These are phyloP conservation scores for Asclepias syriaca DNA, from an alignment of 257 asterid genomes.

Conservation along the genomic window DNA sequence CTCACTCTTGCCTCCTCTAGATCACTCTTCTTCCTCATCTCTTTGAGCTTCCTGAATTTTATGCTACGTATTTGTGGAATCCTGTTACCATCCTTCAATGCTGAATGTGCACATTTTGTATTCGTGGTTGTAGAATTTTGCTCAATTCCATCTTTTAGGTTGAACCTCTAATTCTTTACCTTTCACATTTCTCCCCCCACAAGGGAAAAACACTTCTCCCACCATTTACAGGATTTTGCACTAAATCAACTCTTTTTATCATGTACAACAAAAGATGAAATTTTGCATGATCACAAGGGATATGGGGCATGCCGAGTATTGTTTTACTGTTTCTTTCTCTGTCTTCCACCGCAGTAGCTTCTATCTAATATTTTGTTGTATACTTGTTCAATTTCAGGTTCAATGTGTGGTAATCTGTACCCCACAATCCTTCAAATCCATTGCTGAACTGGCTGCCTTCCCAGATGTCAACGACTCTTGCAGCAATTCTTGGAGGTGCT, in stretches of 20 bases:
- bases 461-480: conserved; percentile 95
- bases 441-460: conserved; percentile 54
- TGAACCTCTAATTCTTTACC: not conserved
- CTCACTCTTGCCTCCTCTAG: not conserved
- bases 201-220: not conserved
- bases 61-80: not conserved
- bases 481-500: conserved; percentile 93
- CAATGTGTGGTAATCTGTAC: conserved; percentile 35
- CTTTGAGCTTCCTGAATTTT: not conserved
- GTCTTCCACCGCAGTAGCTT: not conserved
- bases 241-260: not conserved
- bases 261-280: not conserved
- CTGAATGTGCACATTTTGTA: not conserved
- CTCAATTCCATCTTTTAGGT: not conserved
- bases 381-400: conserved; percentile 40
- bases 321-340: not conserved
- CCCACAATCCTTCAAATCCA: conserved; percentile 23
- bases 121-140: not conserved
- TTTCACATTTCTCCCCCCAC: not conserved
- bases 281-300: not conserved
- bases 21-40: not conserved
- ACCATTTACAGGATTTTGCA: not conserved
- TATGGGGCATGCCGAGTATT: not conserved
- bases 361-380: conserved; percentile 10
- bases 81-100: not conserved